phyloP scores from a whole-genome alignment of 2,329 filamentous ascomycete genomes.

The Beauveria scarabaeidicola region DNA sequence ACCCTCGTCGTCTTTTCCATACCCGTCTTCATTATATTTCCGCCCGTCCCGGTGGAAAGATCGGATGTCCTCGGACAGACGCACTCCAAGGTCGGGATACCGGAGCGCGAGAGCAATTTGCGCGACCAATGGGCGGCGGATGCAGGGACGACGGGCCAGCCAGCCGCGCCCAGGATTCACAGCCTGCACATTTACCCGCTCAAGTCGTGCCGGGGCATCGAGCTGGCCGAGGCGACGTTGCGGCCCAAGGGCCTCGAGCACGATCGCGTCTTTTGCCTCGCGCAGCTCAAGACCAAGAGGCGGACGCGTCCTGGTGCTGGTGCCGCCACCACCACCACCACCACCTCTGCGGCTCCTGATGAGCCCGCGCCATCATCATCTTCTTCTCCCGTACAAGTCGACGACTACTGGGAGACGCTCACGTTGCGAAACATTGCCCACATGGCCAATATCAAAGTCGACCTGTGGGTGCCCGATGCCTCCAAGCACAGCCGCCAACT shows the following conservation, averaged over 20 bases:
- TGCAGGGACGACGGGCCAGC: constrained; percentile 7
- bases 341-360: background rate
- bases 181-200: constrained; percentile 74
- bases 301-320: background rate
- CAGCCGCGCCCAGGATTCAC: constrained; percentile 31
- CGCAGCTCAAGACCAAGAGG: constrained; percentile 43
- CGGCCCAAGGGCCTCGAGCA: constrained; percentile 63
- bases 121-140: constrained; percentile 16
- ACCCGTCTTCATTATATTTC: constrained; percentile 46
- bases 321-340: constrained; percentile 9
- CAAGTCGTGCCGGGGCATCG: constrained; percentile 73
- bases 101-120: constrained; percentile 30
- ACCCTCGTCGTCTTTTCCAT: constrained; percentile 43
- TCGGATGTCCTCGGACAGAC: constrained; percentile 48
- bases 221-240: constrained; percentile 57
- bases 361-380: background rate
- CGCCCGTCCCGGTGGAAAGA: constrained; percentile 42
- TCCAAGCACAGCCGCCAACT: constrained; percentile 43
- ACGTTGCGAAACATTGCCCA: constrained; percentile 61
- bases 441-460: constrained; percentile 60
- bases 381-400: background rate
- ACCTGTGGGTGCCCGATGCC: constrained; percentile 62
- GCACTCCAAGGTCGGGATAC: constrained; percentile 40
- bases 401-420: constrained; percentile 55
- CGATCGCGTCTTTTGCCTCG: constrained; percentile 78